Base-by-base conservation (phyloP, 2,329 filamentous ascomycete genomes). In the Aspergillus floridensis region DNA sequence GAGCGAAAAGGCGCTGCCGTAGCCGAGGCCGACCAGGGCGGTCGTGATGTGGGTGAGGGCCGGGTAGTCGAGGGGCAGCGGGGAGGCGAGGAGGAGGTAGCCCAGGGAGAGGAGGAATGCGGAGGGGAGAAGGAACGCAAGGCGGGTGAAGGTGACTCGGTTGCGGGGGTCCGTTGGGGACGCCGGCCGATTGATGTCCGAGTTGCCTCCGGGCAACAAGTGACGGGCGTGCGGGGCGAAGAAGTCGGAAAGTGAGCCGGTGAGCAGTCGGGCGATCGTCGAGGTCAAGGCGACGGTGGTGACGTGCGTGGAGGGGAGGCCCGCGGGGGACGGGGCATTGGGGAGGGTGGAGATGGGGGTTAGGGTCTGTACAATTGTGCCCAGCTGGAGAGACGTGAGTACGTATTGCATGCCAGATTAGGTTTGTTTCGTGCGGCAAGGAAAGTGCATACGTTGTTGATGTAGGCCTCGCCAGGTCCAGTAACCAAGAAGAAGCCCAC, bases 381-480 rank as follows among this genome's bases (percentile, higher is more conserved):
- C 95, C 10, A 99, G 78, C 78, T 80, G 26, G 26, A 29, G 7
- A 29, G 26, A 50, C 22, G 22, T 31, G 24, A 55, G 26, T 53
- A 29, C 10, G 22, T 35, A 38, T n/a, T 16, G 26, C 44, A n/a
- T 60, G 41, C 21, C 4, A 48, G 21, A 32, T 16, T 16, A 5
- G 51, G 10, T 12, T 26, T 26, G 32, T 38, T 8, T n/a, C 35
- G 24, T 26, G 24, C 10, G 41, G 35, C 21, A 8, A 19, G 10
- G 2, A 11, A 5, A 12, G n/a, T 16, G 38, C 55, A 14, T 63
- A 80, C 81, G 69, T 98, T 99, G 78, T 98, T 99, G 77, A 98
- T 92, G 74, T 97, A 99, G 11, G 93, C 91, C 77, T 99, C 95
- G n/a, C 93, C 93, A 0, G 95, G 93, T 0, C 95, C 95, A 56